Evolutionary conservation across 2,329 filamentous ascomycete genomes (phyloP).

Genomic region (Claviceps arundinis): DNA sequence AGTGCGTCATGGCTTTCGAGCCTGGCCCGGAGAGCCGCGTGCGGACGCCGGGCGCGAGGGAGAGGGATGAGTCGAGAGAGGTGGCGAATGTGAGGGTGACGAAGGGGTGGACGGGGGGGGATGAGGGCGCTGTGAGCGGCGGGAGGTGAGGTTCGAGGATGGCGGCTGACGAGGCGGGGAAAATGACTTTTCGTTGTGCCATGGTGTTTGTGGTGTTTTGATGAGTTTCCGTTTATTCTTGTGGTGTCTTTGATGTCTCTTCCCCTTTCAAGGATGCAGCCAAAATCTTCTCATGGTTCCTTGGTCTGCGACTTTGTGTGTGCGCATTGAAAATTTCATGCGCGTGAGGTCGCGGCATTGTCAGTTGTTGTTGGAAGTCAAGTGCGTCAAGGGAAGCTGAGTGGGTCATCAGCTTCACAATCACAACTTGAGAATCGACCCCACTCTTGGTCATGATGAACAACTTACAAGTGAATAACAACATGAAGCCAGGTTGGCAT

Average conservation of each 20-base stretch:
- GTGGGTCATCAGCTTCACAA: too few species aligned
- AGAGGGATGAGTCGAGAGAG: conserved; percentile 72
- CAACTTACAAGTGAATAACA: too few species aligned
- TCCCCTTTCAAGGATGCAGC: too few species aligned
- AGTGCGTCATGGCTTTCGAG: conserved; percentile 89
- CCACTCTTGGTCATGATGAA: too few species aligned
- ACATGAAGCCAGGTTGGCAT: too few species aligned
- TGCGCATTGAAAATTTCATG: too few species aligned
- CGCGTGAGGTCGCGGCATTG: too few species aligned
- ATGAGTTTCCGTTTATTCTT: background rate
- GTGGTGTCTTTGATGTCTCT: background rate
- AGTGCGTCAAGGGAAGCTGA: too few species aligned
- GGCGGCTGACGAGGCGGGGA: conserved; percentile 18
- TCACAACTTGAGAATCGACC: too few species aligned
- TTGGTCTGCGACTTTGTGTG: too few species aligned
- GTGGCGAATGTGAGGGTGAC: conserved; percentile 83
- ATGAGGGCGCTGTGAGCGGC: conserved; percentile 1
- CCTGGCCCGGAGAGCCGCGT: conserved; percentile 71
- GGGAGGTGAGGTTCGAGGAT: conserved; percentile 23
- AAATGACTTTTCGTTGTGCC: conserved; percentile 18
- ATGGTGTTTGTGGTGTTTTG: conserved; percentile 10
- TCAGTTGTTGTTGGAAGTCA: too few species aligned
- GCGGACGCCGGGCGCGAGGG: conserved; percentile 64
- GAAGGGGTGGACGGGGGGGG: conserved; percentile 23
- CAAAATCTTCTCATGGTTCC: too few species aligned